A percentile compares a stretch with the other conserved stretches of the same genome.
These are phyloP conservation scores for Fusarium sp. DNA, from an alignment of 2,329 filamentous ascomycete genomes.

Conservation along the genomic window DNA sequence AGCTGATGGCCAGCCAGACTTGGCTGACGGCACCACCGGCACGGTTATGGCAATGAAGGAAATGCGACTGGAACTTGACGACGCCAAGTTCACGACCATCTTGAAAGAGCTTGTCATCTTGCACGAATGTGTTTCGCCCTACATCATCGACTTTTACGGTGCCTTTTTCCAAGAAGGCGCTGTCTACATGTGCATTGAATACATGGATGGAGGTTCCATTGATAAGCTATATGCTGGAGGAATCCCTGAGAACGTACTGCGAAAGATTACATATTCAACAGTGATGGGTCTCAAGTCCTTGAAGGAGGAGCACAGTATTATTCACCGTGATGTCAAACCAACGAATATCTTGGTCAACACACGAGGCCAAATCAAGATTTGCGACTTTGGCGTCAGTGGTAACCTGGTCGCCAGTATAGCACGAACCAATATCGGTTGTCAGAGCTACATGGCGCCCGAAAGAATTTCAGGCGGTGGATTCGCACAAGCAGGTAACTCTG, in stretches of 20 bases:
- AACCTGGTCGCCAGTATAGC: constrained; percentile 98
- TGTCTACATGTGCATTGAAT: constrained; percentile 99
- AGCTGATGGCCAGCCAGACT: constrained; percentile 49
- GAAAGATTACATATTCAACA: constrained; percentile 91
- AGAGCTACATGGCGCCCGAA: constrained; percentile 99
- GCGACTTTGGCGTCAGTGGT: constrained; percentile 96
- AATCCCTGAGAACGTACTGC: constrained; percentile 87
- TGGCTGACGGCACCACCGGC: constrained; percentile 68
- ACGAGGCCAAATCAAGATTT: constrained; percentile 93
- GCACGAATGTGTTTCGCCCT: constrained; percentile 93
- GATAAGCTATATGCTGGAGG: constrained; percentile 95
- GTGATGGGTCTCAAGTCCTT: constrained; percentile 91
- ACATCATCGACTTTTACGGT: constrained; percentile 98
- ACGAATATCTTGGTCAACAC: constrained; percentile 98
- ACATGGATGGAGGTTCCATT: constrained; percentile 98
- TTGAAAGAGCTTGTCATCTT: constrained; percentile 97
- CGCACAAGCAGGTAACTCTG: constrained; percentile 74
- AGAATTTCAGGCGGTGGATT: constrained; percentile 89
- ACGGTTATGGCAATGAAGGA: constrained; percentile 99
- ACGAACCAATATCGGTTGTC: constrained; percentile 98
- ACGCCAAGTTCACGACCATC: constrained; percentile 96
- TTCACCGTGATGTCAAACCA: constrained; percentile 97
- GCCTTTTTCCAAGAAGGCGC: constrained; percentile 99
- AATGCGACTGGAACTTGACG: constrained; percentile 93
- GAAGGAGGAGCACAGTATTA: constrained; percentile 99